Evolutionary conservation across 495 filamentous ascomycete species (phyloP).

Genomic region (Xylaria longipes): DNA sequence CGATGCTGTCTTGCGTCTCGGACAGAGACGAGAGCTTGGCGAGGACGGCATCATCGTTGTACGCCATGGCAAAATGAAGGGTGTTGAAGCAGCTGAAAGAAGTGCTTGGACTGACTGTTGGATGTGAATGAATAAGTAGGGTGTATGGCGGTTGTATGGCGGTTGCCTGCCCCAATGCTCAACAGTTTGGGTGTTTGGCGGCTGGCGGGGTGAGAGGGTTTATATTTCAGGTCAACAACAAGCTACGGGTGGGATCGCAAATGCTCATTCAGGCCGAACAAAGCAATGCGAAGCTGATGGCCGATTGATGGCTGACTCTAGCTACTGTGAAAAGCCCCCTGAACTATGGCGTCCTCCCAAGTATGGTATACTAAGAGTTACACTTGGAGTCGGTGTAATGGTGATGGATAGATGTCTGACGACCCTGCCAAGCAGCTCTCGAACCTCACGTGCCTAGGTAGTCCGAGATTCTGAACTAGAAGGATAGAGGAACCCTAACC

Average conservation of each 20-base stretch:
- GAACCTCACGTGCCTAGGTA: not conserved
- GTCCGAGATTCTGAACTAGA: not conserved
- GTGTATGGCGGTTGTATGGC: not conserved
- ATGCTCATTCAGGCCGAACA: constrained; percentile 9
- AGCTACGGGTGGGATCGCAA: constrained; percentile 23
- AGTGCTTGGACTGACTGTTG: not conserved
- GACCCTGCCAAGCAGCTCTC: not conserved
- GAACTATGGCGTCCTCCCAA: constrained; percentile 14
- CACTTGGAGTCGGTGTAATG: constrained; percentile 7
- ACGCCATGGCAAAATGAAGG: constrained; percentile 69
- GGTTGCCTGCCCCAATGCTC: not conserved
- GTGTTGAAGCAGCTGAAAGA: not conserved
- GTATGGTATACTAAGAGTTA: constrained; percentile 19
- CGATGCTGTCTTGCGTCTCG: constrained; percentile 95
- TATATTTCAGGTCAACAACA: constrained; percentile 27
- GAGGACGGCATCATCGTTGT: constrained; percentile 89
- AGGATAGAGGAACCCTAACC: not conserved
- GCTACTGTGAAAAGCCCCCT: constrained; percentile 25
- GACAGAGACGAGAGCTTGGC: constrained; percentile 94
- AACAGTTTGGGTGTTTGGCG: too few species aligned
- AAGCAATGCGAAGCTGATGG: constrained; percentile 20
- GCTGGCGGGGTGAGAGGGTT: constrained; percentile 11
- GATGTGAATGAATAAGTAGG: not conserved
- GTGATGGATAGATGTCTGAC: constrained; percentile 5
- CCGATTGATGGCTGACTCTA: constrained; percentile 29